These are phyloP conservation scores for Elaeagnus macrophylla DNA, from an alignment of 306 rosid species.

Conservation along the genomic window DNA sequence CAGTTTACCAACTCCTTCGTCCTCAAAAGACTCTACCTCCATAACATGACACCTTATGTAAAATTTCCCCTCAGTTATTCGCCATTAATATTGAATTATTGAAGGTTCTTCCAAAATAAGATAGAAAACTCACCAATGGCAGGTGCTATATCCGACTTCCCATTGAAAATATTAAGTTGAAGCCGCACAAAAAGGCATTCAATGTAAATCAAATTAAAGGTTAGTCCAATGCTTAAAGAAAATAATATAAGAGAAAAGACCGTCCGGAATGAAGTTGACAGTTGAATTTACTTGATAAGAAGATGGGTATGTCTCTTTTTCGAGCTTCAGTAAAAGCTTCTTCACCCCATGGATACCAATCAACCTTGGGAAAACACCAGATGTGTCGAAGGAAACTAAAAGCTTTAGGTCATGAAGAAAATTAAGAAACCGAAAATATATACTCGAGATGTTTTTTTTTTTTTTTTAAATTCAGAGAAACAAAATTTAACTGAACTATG, in stretches of 20 bases:
- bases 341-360: slow-evolving; percentile 99
- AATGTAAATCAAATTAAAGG: slow-evolving; percentile 22
- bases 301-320: slow-evolving; percentile 67
- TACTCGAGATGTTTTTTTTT: background rate
- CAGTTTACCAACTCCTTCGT: slow-evolving; percentile 63
- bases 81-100: background rate
- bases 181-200: slow-evolving; percentile 16
- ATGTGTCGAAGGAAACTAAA: background rate
- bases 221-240: slow-evolving; percentile 3
- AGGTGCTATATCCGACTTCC: slow-evolving; percentile 92
- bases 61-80: slow-evolving; percentile 3
- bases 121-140: slow-evolving; percentile 66
- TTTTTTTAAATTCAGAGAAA: slow-evolving; percentile 1
- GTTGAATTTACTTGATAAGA: slow-evolving; percentile 67
- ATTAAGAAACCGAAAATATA: too few species aligned
- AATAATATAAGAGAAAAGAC: background rate
- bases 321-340: slow-evolving; percentile 86
- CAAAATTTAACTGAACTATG: background rate
- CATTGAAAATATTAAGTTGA: slow-evolving; percentile 16
- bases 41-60: slow-evolving; percentile 86
- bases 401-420: too few species aligned
- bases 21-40: slow-evolving; percentile 97
- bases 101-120: background rate
- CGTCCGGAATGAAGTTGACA: background rate
- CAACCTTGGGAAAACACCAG: slow-evolving; percentile 40